These are phyloP conservation scores for Stagonosporopsis vannaccii DNA, from an alignment of 2,329 filamentous ascomycete genomes.

Conservation along the genomic window DNA sequence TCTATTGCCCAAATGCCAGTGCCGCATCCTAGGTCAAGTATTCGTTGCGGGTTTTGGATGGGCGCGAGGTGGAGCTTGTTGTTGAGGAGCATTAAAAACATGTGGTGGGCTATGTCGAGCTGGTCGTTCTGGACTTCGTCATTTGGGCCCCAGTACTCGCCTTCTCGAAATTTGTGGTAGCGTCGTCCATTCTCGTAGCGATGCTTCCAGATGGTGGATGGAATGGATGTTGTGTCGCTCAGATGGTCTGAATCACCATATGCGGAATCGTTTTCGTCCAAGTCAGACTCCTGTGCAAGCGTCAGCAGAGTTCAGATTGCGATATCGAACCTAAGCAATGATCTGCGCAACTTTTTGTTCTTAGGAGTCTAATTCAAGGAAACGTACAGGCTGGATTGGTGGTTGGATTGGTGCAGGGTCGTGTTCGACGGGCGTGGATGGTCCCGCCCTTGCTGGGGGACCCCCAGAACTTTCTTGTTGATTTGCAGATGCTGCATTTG, in stretches of 20 bases:
- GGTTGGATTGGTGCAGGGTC: constrained; percentile 18
- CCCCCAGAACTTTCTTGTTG: constrained; percentile 4
- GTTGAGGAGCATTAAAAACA: constrained; percentile 32
- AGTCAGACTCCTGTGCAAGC: constrained; percentile 11
- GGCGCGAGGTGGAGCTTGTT: constrained; percentile 37
- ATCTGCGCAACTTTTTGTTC: not conserved
- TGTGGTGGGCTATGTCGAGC: constrained; percentile 39
- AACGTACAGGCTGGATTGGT: constrained; percentile 16
- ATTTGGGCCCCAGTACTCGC: constrained; percentile 43
- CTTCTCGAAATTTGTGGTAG: constrained; percentile 43
- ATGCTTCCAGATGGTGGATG: constrained; percentile 39
- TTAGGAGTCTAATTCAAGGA: not conserved
- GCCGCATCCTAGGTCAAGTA: constrained; percentile 38
- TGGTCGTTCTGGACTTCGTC: constrained; percentile 40
- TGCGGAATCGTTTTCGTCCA: constrained; percentile 33
- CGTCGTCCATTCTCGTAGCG: constrained; percentile 44
- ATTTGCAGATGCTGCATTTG: not conserved
- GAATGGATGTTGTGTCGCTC: constrained; percentile 43
- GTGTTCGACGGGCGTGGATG: constrained; percentile 2
- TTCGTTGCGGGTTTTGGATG: constrained; percentile 24
- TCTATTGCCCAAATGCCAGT: constrained; percentile 43
- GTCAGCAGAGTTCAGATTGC: not conserved
- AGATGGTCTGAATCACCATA: constrained; percentile 32
- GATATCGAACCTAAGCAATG: not conserved
- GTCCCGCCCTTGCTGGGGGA: constrained; percentile 1